Conservation (phyloP, 2,329 filamentous ascomycete genomes). For the Tolypocladium endophyticum region DNA sequence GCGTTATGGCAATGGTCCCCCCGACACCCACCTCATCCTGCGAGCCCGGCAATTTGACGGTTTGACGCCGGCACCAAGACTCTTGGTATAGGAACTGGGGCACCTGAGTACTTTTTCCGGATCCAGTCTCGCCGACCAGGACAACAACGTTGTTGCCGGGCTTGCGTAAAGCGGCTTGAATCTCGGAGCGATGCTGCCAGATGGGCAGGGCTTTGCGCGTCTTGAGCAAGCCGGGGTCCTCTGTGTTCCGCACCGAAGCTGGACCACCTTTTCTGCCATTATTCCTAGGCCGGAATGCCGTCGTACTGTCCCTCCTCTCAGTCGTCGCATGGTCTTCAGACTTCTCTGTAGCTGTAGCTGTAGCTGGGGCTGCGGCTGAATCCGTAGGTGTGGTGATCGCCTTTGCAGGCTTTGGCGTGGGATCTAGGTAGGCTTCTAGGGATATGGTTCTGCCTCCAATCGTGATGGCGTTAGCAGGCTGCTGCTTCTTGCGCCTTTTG, state of each 20-base stretch:
- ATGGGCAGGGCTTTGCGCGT: conserved; percentile 66
- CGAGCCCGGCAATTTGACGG: conserved; percentile 33
- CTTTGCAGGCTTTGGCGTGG: conserved; percentile 15
- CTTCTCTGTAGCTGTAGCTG: conserved; percentile 4
- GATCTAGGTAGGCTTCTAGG: conserved; percentile 37
- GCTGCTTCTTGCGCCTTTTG: conserved; percentile 26
- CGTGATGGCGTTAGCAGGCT: conserved; percentile 26
- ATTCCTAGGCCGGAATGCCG: neutral
- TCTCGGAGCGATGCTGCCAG: conserved; percentile 62
- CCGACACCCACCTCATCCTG: conserved; percentile 45
- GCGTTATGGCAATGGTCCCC: conserved; percentile 84
- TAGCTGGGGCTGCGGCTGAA: neutral
- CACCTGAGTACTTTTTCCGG: conserved; percentile 92
- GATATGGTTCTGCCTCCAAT: conserved; percentile 39
- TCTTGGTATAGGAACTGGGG: conserved; percentile 79
- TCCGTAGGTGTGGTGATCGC: conserved; percentile 1
- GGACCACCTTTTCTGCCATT: conserved; percentile 2
- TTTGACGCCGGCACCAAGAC: conserved; percentile 62
- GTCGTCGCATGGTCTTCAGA: neutral
- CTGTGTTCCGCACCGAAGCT: conserved; percentile 8
- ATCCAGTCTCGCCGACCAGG: conserved; percentile 87
- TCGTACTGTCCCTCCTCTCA: neutral
- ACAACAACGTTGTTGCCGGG: conserved; percentile 62
- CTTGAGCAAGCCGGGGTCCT: conserved; percentile 24
- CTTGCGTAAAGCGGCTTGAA: conserved; percentile 48